These are phyloP conservation scores for Mrakia blollopis DNA, from an alignment of 768 basidiomycete species.

Conservation along the genomic window DNA sequence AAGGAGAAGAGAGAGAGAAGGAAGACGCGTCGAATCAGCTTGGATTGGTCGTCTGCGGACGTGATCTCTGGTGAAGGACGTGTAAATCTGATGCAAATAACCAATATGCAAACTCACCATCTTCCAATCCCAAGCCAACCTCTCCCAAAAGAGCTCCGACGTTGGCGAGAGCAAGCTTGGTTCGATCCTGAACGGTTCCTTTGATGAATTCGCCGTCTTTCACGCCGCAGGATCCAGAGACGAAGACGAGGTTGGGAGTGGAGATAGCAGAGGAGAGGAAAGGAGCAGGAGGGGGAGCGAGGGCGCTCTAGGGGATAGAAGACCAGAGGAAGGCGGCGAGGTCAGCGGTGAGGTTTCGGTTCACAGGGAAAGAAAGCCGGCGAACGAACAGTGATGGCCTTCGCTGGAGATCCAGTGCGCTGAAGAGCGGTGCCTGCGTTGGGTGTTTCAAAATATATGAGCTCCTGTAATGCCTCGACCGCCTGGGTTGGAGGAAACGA, in stretches of 20 bases:
- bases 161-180: constrained; percentile 18
- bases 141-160: constrained; percentile 22
- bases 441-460: neutral
- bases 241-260: constrained; percentile 24
- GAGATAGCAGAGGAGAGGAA: constrained; percentile 28
- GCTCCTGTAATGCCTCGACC: too few species aligned
- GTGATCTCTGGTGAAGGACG: too few species aligned
- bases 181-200: constrained; percentile 25
- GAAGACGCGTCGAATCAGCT: neutral
- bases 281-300: constrained; percentile 20
- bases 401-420: neutral
- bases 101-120: constrained; percentile 24
- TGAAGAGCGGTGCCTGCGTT: constrained; percentile 17
- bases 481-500: neutral
- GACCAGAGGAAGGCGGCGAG: neutral
- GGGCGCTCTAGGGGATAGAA: neutral
- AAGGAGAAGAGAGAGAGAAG: neutral
- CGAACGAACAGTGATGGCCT: constrained; percentile 12
- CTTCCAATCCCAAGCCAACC: constrained; percentile 19
- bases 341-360: too few species aligned
- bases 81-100: too few species aligned
- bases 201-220: constrained; percentile 29
- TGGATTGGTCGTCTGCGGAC: too few species aligned
- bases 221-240: constrained; percentile 28
- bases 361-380: neutral